These are phyloP conservation scores for Aspergillus cavernicola DNA, from an alignment of 495 filamentous ascomycete species.

Conservation along the genomic window DNA sequence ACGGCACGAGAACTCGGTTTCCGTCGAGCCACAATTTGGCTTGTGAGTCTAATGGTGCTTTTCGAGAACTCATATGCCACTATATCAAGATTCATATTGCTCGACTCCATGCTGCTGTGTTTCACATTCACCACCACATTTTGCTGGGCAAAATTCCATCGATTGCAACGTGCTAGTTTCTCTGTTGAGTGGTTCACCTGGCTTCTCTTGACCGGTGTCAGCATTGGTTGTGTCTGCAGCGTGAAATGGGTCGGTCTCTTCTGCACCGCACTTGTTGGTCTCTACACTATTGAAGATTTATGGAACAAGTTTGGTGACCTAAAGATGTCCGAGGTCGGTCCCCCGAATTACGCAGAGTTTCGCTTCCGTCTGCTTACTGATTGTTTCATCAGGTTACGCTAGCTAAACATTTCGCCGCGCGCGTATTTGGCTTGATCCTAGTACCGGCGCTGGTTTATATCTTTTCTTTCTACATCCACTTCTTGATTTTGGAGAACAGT, in stretches of 20 bases:
- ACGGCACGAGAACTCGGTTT: conserved; percentile 89
- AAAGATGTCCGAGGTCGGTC: conserved; percentile 76
- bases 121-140: conserved; percentile 96
- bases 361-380: conserved; percentile 18
- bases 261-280: conserved; percentile 86
- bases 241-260: conserved; percentile 98
- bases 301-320: conserved; percentile 98
- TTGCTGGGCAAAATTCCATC: conserved; percentile 95
- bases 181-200: conserved; percentile 86
- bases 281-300: conserved; percentile 94
- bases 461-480: conserved; percentile 91
- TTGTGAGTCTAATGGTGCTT: conserved; percentile 93
- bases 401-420: conserved; percentile 71
- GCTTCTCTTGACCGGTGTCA: conserved; percentile 86
- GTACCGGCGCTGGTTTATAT: conserved; percentile 87
- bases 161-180: conserved; percentile 77
- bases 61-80: conserved; percentile 99
- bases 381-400: conserved; percentile 53
- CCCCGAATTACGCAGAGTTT: not conserved
- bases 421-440: conserved; percentile 82
- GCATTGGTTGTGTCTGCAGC: conserved; percentile 95
- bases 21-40: conserved; percentile 81
- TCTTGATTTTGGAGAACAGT: conserved; percentile 86
- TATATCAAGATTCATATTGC: conserved; percentile 94
- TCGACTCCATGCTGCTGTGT: conserved; percentile 97